phyloP scores from a whole-genome alignment of 805 yeast genomes.

The Clavispora asparagi region DNA sequence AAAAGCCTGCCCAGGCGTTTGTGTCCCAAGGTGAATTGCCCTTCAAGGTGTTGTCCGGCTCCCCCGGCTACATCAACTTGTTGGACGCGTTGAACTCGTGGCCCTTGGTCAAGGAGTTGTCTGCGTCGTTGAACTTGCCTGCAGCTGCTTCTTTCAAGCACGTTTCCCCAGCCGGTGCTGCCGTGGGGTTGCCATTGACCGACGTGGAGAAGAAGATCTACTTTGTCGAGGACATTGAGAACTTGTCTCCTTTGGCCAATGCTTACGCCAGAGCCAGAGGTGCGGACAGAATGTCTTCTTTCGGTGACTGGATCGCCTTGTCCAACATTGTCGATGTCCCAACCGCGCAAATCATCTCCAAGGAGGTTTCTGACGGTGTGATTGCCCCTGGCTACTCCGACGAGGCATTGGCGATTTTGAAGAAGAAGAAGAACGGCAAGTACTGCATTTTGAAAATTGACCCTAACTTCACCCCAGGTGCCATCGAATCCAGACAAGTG shows the following conservation, averaged over 20 bases:
- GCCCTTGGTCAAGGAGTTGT: constrained; percentile 96
- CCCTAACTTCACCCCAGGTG: constrained; percentile 83
- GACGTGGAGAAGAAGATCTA: constrained; percentile 92
- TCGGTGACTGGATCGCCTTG: constrained; percentile 97
- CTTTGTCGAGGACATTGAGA: constrained; percentile 91
- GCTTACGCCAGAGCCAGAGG: constrained; percentile 99
- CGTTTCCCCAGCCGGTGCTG: constrained; percentile 98
- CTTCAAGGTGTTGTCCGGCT: constrained; percentile 87
- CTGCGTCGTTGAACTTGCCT: constrained; percentile 89
- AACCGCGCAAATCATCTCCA: constrained; percentile 94
- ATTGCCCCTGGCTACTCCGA: constrained; percentile 96
- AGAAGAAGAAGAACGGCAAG: constrained; percentile 94
- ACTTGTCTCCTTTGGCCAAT: constrained; percentile 92
- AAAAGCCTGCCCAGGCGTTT: constrained; percentile 97
- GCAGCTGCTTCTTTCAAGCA: constrained; percentile 99
- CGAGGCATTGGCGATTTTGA: constrained; percentile 84
- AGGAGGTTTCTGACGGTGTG: constrained; percentile 97
- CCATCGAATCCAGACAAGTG: constrained; percentile 86
- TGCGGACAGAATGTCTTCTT: constrained; percentile 99
- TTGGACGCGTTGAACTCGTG: constrained; percentile 96
- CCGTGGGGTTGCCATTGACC: constrained; percentile 89
- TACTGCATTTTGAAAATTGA: constrained; percentile 95
- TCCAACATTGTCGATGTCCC: constrained; percentile 94
- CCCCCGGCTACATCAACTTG: constrained; percentile 96
- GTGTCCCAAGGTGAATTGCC: constrained; percentile 86